These are phyloP conservation scores for Carex sylvatica DNA, from an alignment of 202 grass and related monocot species.

Conservation along the genomic window DNA sequence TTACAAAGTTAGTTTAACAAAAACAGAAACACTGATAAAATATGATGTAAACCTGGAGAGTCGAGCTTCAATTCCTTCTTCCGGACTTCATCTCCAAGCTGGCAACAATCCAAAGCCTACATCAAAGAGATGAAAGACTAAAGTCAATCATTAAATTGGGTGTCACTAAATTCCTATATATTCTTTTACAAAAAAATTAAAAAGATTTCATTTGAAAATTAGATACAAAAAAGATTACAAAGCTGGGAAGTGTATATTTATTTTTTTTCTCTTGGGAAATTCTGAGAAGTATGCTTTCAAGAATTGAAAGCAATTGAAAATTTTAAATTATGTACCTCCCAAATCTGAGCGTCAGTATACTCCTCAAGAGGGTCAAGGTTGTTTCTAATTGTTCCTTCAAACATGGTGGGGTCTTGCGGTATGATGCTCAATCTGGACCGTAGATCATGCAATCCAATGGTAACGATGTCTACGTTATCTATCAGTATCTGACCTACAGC, in stretches of 20 bases:
- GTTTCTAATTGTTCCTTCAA: constrained; percentile 86
- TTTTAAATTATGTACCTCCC: constrained; percentile 55
- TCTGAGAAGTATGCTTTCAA: background rate
- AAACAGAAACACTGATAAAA: background rate
- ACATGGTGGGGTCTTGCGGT: constrained; percentile 96
- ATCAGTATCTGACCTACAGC: no score
- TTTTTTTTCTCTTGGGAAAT: background rate
- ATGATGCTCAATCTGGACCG: constrained; percentile 93
- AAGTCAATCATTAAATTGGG: background rate
- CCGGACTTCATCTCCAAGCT: constrained; percentile 73
- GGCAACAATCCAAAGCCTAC: constrained; percentile 80
- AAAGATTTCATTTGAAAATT: background rate
- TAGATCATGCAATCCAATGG: constrained; percentile 79
- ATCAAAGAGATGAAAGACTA: constrained; percentile 3
- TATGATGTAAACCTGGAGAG: constrained; percentile 45
- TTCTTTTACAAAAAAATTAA: background rate
- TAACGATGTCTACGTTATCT: constrained; percentile 69
- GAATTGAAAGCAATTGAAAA: background rate
- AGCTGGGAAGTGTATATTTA: background rate
- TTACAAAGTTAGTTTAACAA: no score
- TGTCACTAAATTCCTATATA: background rate
- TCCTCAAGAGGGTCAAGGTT: constrained; percentile 93
- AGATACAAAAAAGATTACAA: background rate
- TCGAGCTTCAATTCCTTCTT: constrained; percentile 82
- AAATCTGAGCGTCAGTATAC: constrained; percentile 70